Conservation (phyloP, 1,284 basidiomycete genomes). For the Cerrena zonata region DNA sequence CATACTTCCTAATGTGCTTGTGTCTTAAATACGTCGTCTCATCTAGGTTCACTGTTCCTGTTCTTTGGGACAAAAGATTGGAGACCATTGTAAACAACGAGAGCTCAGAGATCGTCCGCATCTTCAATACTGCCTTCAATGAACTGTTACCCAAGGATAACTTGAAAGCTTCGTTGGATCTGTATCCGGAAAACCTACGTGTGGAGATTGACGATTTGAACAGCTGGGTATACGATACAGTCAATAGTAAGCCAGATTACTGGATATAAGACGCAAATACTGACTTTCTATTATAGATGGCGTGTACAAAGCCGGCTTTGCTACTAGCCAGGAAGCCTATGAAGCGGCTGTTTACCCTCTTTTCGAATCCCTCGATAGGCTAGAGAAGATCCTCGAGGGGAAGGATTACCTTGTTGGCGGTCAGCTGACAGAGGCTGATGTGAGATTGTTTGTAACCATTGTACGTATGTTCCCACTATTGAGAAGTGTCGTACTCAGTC, state of each 20-base stretch:
- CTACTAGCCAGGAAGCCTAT: slow-evolving; percentile 78
- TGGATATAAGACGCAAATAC: not conserved
- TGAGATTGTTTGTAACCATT: slow-evolving; percentile 87
- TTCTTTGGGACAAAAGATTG: slow-evolving; percentile 90
- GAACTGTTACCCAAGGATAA: slow-evolving; percentile 57
- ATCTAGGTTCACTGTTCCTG: slow-evolving; percentile 81
- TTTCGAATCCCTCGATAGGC: slow-evolving; percentile 74
- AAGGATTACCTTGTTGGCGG: slow-evolving; percentile 82
- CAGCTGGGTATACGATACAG: slow-evolving; percentile 77
- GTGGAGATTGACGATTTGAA: slow-evolving; percentile 84
- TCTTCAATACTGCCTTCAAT: slow-evolving; percentile 84
- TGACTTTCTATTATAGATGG: slow-evolving; percentile 46
- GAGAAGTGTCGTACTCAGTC: not conserved
- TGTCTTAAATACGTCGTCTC: not conserved
- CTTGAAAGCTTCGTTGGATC: slow-evolving; percentile 74
- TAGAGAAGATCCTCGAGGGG: slow-evolving; percentile 73
- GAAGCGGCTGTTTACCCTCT: slow-evolving; percentile 66
- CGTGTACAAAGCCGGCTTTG: slow-evolving; percentile 89
- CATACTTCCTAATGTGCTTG: not conserved
- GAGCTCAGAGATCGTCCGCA: slow-evolving; percentile 88
- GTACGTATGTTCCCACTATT: slow-evolving; percentile 31
- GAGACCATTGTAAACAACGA: slow-evolving; percentile 94
- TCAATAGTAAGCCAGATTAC: slow-evolving; percentile 64
- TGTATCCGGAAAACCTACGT: slow-evolving; percentile 72
- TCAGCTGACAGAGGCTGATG: slow-evolving; percentile 84